Percentiles rank a stretch among this genome's conserved stretches.
Evolutionary conservation across 208 protist genomes (phyloP).

Genomic region (Acanthamoeba royreba): DNA sequence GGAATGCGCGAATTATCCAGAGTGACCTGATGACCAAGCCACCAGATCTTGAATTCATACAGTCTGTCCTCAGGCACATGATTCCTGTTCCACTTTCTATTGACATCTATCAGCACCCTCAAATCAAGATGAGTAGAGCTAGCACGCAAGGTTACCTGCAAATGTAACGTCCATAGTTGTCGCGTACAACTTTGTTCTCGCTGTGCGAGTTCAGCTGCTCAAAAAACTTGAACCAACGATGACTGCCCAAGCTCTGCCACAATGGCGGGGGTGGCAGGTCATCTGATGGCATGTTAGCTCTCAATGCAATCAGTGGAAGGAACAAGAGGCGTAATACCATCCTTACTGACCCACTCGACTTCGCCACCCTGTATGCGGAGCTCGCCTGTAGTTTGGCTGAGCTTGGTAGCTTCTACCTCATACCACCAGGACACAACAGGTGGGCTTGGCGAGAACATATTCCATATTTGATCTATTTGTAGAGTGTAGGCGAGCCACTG

Average conservation of each 20-base stretch:
- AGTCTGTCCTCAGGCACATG: neutral
- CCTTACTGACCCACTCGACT: no score
- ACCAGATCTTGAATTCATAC: conserved; percentile 40
- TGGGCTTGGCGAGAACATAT: conserved; percentile 49
- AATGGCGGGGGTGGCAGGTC: neutral
- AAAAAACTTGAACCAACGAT: conserved; percentile 49
- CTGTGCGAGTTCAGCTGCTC: neutral
- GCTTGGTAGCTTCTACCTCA: neutral
- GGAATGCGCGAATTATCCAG: neutral
- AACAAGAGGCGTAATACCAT: no score
- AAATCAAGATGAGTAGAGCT: neutral
- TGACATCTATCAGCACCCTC: neutral
- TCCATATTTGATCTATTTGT: conserved; percentile 32
- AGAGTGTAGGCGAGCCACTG: neutral
- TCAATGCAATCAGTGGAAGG: no score
- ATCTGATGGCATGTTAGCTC: no score
- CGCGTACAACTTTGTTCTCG: neutral
- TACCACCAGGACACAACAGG: neutral
- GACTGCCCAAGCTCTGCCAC: neutral
- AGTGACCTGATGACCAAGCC: neutral
- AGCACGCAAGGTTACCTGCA: neutral
- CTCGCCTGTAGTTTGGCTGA: neutral
- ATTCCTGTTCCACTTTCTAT: conserved; percentile 1
- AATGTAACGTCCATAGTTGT: conserved; percentile 15
- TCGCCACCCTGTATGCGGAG: no score